Conservation (phyloP, 176 grass and related monocot genomes). For the Dendrocalamus sinicus region DNA sequence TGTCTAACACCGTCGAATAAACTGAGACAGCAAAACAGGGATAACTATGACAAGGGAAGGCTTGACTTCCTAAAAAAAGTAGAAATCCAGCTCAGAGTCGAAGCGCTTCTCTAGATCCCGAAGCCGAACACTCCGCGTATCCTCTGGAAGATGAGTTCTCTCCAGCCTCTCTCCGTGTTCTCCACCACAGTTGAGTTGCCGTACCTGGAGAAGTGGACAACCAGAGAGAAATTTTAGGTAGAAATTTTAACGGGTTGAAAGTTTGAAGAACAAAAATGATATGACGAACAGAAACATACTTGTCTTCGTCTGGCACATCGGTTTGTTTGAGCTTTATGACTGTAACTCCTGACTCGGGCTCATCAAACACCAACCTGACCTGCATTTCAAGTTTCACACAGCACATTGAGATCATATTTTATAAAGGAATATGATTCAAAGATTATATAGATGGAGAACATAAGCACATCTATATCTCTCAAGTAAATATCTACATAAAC, state of each 20-base stretch:
- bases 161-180: slow-evolving; percentile 96
- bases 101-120: slow-evolving; percentile 59
- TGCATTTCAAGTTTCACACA: slow-evolving; percentile 48
- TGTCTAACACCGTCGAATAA: neutral
- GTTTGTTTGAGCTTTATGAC: slow-evolving; percentile 89
- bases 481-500: neutral
- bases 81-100: slow-evolving; percentile 34
- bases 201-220: slow-evolving; percentile 51
- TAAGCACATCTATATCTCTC: neutral
- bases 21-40: slow-evolving; percentile 25
- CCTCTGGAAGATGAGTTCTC: slow-evolving; percentile 94
- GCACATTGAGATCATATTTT: neutral
- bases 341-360: slow-evolving; percentile 85
- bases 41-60: slow-evolving; percentile 6
- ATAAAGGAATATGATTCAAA: neutral
- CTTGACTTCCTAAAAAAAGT: slow-evolving; percentile 34
- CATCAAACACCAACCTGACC: slow-evolving; percentile 85
- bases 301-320: slow-evolving; percentile 95
- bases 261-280: neutral
- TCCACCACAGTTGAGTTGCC: slow-evolving; percentile 95
- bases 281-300: slow-evolving; percentile 44
- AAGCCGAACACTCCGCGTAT: slow-evolving; percentile 92
- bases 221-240: neutral
- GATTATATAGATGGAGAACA: neutral
- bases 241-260: neutral